Percentiles rank a stretch among this genome's conserved stretches.
phyloP scores from a whole-genome alignment of 2,329 filamentous ascomycete species.

The Apiospora pterosperma region DNA sequence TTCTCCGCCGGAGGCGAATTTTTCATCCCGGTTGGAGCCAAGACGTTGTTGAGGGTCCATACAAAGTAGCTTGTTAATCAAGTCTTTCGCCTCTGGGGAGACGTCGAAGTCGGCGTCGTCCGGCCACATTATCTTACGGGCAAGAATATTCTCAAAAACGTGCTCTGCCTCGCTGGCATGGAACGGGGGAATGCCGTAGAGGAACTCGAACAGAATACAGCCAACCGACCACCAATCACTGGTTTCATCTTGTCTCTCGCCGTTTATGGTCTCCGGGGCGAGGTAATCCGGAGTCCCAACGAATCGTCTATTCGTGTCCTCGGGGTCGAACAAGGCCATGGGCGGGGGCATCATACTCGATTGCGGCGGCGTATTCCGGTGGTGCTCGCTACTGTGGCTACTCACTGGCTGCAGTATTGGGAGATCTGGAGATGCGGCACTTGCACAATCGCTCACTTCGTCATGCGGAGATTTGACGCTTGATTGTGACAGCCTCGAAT shows the following conservation, averaged over 20 bases:
- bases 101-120: slow-evolving; percentile 75
- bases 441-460: slow-evolving; percentile 69
- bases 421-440: slow-evolving; percentile 74
- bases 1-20: slow-evolving; percentile 77
- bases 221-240: slow-evolving; percentile 99
- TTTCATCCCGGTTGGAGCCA: slow-evolving; percentile 82
- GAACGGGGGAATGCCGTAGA: slow-evolving; percentile 92
- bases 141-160: slow-evolving; percentile 95
- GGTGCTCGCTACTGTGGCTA: slow-evolving; percentile 45
- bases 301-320: slow-evolving; percentile 88
- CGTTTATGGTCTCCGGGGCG: slow-evolving; percentile 93
- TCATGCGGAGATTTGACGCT: slow-evolving; percentile 62
- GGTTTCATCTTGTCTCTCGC: slow-evolving; percentile 91
- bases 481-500: slow-evolving; percentile 25
- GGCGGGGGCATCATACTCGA: slow-evolving; percentile 80
- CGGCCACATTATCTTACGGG: slow-evolving; percentile 88
- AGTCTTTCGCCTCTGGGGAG: slow-evolving; percentile 84
- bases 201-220: slow-evolving; percentile 94
- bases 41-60: slow-evolving; percentile 78
- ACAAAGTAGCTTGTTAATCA: slow-evolving; percentile 90
- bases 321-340: slow-evolving; percentile 92
- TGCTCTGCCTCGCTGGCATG: slow-evolving; percentile 86
- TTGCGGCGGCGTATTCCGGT: slow-evolving; percentile 59
- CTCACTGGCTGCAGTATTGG: slow-evolving; percentile 56
- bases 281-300: slow-evolving; percentile 97